Evolutionary conservation across 148 eudicot species (phyloP).

Genomic region (Mesembryanthemum crystallinum): DNA sequence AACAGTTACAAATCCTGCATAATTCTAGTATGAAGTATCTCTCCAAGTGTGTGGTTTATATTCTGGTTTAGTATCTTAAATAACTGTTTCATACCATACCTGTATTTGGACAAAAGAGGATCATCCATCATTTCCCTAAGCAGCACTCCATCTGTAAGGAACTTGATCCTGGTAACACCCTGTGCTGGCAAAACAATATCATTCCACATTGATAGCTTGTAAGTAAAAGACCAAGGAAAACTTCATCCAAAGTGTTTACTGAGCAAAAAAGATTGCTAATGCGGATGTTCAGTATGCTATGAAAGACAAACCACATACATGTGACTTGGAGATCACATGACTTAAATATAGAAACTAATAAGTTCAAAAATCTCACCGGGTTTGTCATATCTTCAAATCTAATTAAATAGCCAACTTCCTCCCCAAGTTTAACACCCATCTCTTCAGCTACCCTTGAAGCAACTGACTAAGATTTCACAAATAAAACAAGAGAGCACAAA

Average conservation of each 20-base stretch:
- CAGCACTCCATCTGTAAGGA: conserved; percentile 95
- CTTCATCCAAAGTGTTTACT: conserved; percentile 4
- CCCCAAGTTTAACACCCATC: conserved; percentile 95
- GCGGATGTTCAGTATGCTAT: neutral
- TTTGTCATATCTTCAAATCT: conserved; percentile 89
- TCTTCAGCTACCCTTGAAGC: conserved; percentile 96
- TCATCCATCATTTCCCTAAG: conserved; percentile 99
- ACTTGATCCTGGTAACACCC: conserved; percentile 84
- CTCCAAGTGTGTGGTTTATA: neutral
- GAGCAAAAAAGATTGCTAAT: neutral
- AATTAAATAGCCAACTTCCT: conserved; percentile 97
- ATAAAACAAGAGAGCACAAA: conserved; percentile 11
- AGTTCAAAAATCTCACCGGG: conserved; percentile 39
- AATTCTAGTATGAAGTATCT: neutral
- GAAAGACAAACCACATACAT: conserved; percentile 4
- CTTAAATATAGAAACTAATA: neutral
- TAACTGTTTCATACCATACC: conserved; percentile 35
- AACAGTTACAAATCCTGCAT: neutral
- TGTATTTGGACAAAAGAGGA: conserved; percentile 85
- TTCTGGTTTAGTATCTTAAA: neutral
- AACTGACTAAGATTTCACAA: conserved; percentile 55
- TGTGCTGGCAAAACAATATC: conserved; percentile 49
- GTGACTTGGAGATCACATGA: neutral
- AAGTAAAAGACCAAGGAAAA: conserved; percentile 6
- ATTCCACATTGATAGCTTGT: conserved; percentile 22